Percentiles rank a stretch among this genome's conserved stretches.
These are phyloP conservation scores for Pseudofabraea citricarpa DNA, from an alignment of 2,329 filamentous ascomycete genomes.

Conservation along the genomic window DNA sequence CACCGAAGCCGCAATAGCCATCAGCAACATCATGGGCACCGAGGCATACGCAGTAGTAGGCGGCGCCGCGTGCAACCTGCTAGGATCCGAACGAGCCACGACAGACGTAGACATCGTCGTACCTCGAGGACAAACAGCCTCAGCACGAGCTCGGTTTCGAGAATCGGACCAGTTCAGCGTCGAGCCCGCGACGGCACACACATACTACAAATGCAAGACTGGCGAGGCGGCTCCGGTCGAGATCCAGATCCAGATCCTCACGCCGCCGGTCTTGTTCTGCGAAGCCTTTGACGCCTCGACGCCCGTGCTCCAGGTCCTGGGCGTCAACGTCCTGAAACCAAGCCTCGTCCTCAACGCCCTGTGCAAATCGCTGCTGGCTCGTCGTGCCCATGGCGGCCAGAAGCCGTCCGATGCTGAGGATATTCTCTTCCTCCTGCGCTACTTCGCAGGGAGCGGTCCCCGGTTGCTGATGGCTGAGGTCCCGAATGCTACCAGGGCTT, in stretches of 20 bases:
- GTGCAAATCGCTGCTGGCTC: constrained; percentile 5
- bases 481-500: background rate
- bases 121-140: constrained; percentile 5
- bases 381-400: constrained; percentile 3
- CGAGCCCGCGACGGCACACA: constrained; percentile 4
- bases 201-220: constrained; percentile 3
- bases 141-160: background rate
- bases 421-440: constrained; percentile 5
- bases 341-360: constrained; percentile 9
- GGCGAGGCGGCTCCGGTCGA: too few species aligned
- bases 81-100: constrained; percentile 4
- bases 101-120: constrained; percentile 7
- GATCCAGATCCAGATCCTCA: constrained; percentile 8
- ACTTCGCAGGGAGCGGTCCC: background rate
- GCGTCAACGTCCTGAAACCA: constrained; percentile 9
- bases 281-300: constrained; percentile 1
- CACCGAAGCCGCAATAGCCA: constrained; percentile 1
- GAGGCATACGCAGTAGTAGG: constrained; percentile 4
- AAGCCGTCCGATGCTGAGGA: constrained; percentile 5
- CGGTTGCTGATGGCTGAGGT: background rate
- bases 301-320: background rate
- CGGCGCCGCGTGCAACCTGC: constrained; percentile 3
- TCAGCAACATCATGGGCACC: background rate
- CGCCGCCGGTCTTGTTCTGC: constrained; percentile 6
- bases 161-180: constrained; percentile 1